Base-by-base conservation (phyloP, 2,329 filamentous ascomycete species). In the Penicillium sp. region DNA sequence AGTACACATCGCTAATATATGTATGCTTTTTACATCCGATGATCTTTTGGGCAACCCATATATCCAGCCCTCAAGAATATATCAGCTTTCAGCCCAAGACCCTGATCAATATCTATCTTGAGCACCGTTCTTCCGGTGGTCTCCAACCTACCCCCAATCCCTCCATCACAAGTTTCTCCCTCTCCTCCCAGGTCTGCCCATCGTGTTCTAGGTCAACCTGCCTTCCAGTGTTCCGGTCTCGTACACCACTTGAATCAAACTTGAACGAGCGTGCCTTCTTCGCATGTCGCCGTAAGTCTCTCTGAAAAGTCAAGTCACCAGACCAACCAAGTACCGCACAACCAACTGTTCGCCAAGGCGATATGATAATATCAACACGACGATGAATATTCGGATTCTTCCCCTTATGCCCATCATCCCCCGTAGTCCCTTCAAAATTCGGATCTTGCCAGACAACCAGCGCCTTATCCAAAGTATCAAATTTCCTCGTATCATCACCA, bases 401-500 rank as follows among this genome's bases (percentile, higher is more conserved):
- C 57, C 62, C 65, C n/a, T 29, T 42, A 21, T 50, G 35, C n/a
- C 53, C 54, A 59, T 70, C 12, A 73, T 64, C 49, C 77, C 77
- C 33, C 12, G 8, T 6, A 17, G 13, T 15, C 31, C 19, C 15
- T 58, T 71, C 71, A 63, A 78, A 83, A 5, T 73, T 50, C 0
- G 88, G 88, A 68, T 92, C 81, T 70, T 96, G 90, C 93, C 93
- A 97, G 0, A 97, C 91, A 0, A 97, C 89, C 52, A 97, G 78
- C 0, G 92, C 92, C 73, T 97, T 97, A 73, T 97, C 93, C 1
- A 97, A 81, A 0, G 87, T 90, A 70, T 97, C 93, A 64, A 96
- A 97, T n/a, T 65, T 65, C 0, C 82, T 82, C 1, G 74, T 70
- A 13, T 71, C 68, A 7, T 76, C 72, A 6, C 72, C 74, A 7